Base-by-base conservation (phyloP, 2,329 filamentous ascomycete genomes). In the Claviceps sp. region DNA sequence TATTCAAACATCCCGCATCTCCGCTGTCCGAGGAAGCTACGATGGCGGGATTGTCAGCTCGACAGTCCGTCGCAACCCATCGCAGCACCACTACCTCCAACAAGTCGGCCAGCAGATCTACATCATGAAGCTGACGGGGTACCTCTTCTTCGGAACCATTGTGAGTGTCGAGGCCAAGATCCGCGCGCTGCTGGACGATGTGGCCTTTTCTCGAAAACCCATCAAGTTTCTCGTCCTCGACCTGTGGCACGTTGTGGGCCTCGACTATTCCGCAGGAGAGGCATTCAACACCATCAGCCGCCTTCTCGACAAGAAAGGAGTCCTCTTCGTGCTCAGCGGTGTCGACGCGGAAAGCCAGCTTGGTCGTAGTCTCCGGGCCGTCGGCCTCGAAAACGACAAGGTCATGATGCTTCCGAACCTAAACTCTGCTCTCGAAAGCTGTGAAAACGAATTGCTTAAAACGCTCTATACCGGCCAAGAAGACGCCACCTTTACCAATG, bases 131-230 rank as follows among this genome's bases (percentile, higher is more conserved):
- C 77, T 98, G 16, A 85, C 87, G 0, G 91, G 93, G 0, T 97
- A 91, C 62, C 78, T 98, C n/a, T 98, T 98, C 73, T 98, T 98
- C 59, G 93, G 93, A 16, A 97, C 90, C 2, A 95, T 98, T 57
- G 91, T 96, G 50, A 89, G 88, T 47, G 91, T 98, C 0, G 93
- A 98, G 66, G 86, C 88, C 56, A 85, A 85, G 57, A 90, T 97
- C 55, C 81, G 90, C 22, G 81, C 76, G 4, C 71, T 97, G 37
- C 83, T 97, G 47, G 84, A 90, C 30, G 89, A 95, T 34, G 83
- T 91, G 55, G 78, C 82, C 2, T 97, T 96, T 63, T 73, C 74
- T 26, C 73, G 80, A 57, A 78, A 83, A 50, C 89, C 91, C 0
- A 93, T 97, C 63, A 85, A 88, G 58, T 98, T 89, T 64, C 74